phyloP scores from a whole-genome alignment of 2,329 filamentous ascomycete genomes.

The Phoma sp. region DNA sequence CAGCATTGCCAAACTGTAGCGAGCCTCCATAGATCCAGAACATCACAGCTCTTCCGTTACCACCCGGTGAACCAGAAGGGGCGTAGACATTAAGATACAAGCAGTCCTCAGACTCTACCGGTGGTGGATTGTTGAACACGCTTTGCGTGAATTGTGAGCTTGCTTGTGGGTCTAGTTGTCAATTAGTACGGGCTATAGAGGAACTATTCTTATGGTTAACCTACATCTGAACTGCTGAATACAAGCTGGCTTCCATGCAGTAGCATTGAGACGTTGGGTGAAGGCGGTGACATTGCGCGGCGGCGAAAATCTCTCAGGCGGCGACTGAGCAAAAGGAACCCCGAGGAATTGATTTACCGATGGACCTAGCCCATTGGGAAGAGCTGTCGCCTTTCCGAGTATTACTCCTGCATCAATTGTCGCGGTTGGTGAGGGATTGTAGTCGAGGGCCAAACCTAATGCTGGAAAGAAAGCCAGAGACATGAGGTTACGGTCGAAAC shows the following conservation, averaged over 20 bases:
- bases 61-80: conserved; percentile 27
- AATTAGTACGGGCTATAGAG: not conserved
- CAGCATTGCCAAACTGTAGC: conserved; percentile 31
- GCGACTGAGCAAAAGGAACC: conserved; percentile 37
- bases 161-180: conserved; percentile 25
- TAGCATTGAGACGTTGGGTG: conserved; percentile 23
- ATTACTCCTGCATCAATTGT: conserved; percentile 33
- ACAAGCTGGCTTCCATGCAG: conserved; percentile 28
- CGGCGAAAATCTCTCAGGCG: conserved; percentile 34
- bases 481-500: not conserved
- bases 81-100: conserved; percentile 49
- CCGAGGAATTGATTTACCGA: conserved; percentile 41
- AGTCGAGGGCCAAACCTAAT: not conserved
- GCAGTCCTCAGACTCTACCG: conserved; percentile 48
- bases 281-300: conserved; percentile 24
- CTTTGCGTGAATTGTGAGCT: conserved; percentile 19
- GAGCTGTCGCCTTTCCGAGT: conserved; percentile 35
- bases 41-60: conserved; percentile 32
- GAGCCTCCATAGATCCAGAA: conserved; percentile 44
- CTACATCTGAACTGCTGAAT: conserved; percentile 36
- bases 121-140: conserved; percentile 34
- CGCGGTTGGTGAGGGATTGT: conserved; percentile 27
- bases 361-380: conserved; percentile 22
- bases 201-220: not conserved
- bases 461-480: not conserved